These are phyloP conservation scores for Aegilops speltoides DNA, from an alignment of 176 grass and related monocot species.

Conservation along the genomic window DNA sequence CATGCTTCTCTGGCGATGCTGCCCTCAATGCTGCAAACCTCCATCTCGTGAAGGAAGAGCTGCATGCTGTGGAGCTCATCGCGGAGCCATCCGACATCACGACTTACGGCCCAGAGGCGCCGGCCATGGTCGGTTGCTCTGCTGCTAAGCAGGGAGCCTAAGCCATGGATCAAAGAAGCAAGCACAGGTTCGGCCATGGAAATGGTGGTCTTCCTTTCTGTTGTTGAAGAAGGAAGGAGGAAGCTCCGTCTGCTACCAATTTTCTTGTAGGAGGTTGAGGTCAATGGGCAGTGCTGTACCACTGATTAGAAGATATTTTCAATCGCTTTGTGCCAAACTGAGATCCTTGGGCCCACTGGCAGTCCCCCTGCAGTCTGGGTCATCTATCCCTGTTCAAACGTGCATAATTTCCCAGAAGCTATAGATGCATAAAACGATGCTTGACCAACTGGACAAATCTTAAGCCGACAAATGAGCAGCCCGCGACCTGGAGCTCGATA, in stretches of 20 bases:
- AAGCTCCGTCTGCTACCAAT: neutral
- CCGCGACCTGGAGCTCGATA: neutral
- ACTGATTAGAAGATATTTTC: constrained; percentile 1
- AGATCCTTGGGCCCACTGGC: too few relatives aligned
- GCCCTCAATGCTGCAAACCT: neutral
- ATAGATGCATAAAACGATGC: neutral
- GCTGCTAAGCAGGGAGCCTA: constrained; percentile 24
- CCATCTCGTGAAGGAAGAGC: constrained; percentile 30
- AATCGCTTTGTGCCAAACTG: neutral
- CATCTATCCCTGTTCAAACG: neutral
- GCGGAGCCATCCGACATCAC: constrained; percentile 25
- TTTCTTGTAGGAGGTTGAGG: neutral
- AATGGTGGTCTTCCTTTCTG: neutral
- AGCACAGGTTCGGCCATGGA: constrained; percentile 37
- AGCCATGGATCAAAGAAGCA: constrained; percentile 25
- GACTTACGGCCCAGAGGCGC: neutral
- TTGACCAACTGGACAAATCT: neutral
- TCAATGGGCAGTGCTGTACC: neutral
- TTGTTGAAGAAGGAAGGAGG: neutral
- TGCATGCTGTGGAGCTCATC: constrained; percentile 37
- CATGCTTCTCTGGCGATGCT: constrained; percentile 21
- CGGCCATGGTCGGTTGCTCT: neutral
- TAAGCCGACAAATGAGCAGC: neutral
- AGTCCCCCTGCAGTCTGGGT: neutral
- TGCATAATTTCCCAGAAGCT: neutral